Evolutionary conservation across 176 grass and related monocot genomes (phyloP), one percentile per base, ranked within the genome.

Genomic region (Oropetium thomaeum): DNA sequence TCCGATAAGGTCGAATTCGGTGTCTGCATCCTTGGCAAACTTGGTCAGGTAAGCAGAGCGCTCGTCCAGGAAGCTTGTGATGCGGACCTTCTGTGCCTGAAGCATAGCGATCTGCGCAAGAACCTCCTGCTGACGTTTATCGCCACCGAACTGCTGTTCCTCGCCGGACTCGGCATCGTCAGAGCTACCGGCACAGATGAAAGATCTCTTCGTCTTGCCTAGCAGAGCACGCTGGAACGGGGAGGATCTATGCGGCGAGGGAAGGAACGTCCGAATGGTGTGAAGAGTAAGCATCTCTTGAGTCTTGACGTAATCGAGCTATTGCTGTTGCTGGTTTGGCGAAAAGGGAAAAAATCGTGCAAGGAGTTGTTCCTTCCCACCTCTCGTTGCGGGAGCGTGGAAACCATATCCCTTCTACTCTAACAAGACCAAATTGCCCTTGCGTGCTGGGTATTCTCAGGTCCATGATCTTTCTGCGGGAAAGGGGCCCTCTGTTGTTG

Each of bases 31-130:
- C 87, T 92, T 88, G 6, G 84, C 87, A 31, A 92, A 95, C 73
- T 99, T 89, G 58, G 87, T 92, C 72, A 99, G 82, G 58, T 86
- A 86, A 33, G 79, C 83, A 40, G 91, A 82, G 42, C 86, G 81
- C 71, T 95, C 89, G 9, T 99, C 91, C 66, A 99, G 34, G 82
- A 88, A 99, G 71, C 84, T 69, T 35, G 81, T 84, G 78, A 90
- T 85, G 13, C 91, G 91, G 19, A 99, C 84, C 76, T 90, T 99
- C 34, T 92, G 84, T 3, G 91, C 61, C 53, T 95, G 89, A 48
- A 99, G 89, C 91, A 95, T 90, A 25, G 87, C 91, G 20, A 99
- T 99, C 25, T 61, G 58, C 0, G 89, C 89, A 40, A 95, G 89
- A 27, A 92, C 72, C n/a, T 95, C 91, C 71, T 92, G 96, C 79